phyloP scores from a whole-genome alignment of 164 flowering plant species.

The Paratinospora sagittata region DNA sequence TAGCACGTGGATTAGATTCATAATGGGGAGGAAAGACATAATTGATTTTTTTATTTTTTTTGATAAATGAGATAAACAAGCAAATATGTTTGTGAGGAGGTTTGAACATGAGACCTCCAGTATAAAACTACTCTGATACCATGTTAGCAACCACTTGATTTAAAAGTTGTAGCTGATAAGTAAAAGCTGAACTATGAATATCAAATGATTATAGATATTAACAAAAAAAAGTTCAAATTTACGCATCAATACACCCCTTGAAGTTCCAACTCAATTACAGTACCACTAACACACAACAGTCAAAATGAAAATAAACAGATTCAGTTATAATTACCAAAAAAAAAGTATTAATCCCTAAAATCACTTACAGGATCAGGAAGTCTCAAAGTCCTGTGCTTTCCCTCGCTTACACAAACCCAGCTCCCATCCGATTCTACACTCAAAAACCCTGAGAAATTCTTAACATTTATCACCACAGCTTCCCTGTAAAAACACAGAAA shows the following conservation, averaged over 20 bases:
- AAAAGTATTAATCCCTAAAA: not conserved
- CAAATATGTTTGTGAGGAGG: too few species aligned
- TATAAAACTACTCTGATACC: too few species aligned
- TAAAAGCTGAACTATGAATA: too few species aligned
- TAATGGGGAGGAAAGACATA: too few species aligned
- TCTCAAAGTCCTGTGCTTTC: slow-evolving; percentile 31
- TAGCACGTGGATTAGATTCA: too few species aligned
- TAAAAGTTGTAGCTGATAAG: too few species aligned
- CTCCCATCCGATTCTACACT: slow-evolving; percentile 52
- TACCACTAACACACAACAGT: not conserved
- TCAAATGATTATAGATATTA: too few species aligned
- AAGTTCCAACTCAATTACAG: not conserved
- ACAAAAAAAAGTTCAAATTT: not conserved
- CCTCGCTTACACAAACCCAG: slow-evolving; percentile 50
- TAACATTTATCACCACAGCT: slow-evolving; percentile 58
- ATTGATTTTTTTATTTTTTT: too few species aligned
- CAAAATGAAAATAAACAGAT: too few species aligned
- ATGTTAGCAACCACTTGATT: too few species aligned
- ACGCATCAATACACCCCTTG: not conserved
- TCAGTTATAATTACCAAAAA: not conserved
- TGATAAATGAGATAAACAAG: too few species aligned
- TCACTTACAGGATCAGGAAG: slow-evolving; percentile 71
- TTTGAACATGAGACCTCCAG: too few species aligned
- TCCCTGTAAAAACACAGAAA: slow-evolving; percentile 32
- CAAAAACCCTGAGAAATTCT: slow-evolving; percentile 57